These are phyloP conservation scores for Fagopyrum tataricum DNA, from an alignment of 148 eudicot species.

Conservation along the genomic window DNA sequence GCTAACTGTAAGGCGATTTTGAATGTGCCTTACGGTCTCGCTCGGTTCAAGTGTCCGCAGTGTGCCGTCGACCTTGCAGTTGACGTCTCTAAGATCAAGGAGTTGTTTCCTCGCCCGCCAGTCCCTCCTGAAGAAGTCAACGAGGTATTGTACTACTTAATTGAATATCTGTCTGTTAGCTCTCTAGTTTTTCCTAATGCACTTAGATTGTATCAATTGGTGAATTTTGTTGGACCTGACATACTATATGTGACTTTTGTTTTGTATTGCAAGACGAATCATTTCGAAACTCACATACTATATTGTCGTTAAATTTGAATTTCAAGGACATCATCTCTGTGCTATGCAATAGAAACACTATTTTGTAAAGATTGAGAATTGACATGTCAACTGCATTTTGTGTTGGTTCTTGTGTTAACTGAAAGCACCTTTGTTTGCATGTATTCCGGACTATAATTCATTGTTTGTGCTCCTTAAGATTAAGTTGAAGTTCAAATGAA, in stretches of 20 bases:
- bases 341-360: not conserved
- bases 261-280: not conserved
- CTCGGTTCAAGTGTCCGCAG: conserved; percentile 80
- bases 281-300: not conserved
- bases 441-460: not conserved
- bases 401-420: not conserved
- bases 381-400: not conserved
- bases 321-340: not conserved
- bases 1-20: conserved; percentile 87
- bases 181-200: not conserved
- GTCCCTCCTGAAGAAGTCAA: conserved; percentile 62
- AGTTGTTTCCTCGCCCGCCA: conserved; percentile 35
- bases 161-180: not conserved
- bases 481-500: not conserved
- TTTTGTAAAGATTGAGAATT: not conserved
- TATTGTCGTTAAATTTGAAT: not conserved
- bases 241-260: not conserved
- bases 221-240: not conserved
- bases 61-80: conserved; percentile 67
- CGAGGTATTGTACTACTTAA: conserved; percentile 34
- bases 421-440: not conserved
- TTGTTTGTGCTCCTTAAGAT: not conserved
- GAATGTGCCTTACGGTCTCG: conserved; percentile 87
- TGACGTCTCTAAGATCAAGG: conserved; percentile 58
- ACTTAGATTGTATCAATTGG: not conserved